Evolutionary conservation across 2,329 filamentous ascomycete species (phyloP).

Genomic region (Magnaporthiopsis poae): DNA sequence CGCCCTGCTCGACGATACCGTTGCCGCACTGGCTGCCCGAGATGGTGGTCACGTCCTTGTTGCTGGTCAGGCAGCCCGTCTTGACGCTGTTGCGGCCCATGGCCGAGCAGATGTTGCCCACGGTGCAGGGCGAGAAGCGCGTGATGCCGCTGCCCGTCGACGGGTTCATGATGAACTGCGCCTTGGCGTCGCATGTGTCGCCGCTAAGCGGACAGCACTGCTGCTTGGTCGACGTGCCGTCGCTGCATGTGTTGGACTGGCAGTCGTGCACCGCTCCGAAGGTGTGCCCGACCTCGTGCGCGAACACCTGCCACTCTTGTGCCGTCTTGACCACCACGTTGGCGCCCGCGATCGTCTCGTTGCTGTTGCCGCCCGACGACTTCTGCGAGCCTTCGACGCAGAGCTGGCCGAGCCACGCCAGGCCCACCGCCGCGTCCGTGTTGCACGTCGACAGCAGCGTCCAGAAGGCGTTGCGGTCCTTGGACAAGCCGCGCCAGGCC

Average conservation of each 20-base stretch:
- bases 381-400: constrained; percentile 54
- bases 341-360: constrained; percentile 70
- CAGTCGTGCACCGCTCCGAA: constrained; percentile 97
- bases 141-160: constrained; percentile 65
- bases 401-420: constrained; percentile 86
- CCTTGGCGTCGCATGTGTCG: constrained; percentile 61
- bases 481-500: constrained; percentile 67
- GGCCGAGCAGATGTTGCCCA: constrained; percentile 90
- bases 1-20: constrained; percentile 86
- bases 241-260: constrained; percentile 53
- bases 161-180: constrained; percentile 91
- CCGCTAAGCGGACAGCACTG: constrained; percentile 71
- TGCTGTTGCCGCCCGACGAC: constrained; percentile 39
- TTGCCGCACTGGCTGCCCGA: constrained; percentile 84
- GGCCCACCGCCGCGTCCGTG: constrained; percentile 74
- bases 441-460: constrained; percentile 74
- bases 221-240: constrained; percentile 42
- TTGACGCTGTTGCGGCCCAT: constrained; percentile 69
- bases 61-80: constrained; percentile 69
- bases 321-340: constrained; percentile 81
- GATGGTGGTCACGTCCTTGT: constrained; percentile 72
- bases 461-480: constrained; percentile 86
- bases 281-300: constrained; percentile 86
- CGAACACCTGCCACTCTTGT: constrained; percentile 90
- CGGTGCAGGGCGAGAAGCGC: constrained; percentile 74